These are phyloP conservation scores for Suillus alpinus DNA, from an alignment of 768 basidiomycete species.

Conservation along the genomic window DNA sequence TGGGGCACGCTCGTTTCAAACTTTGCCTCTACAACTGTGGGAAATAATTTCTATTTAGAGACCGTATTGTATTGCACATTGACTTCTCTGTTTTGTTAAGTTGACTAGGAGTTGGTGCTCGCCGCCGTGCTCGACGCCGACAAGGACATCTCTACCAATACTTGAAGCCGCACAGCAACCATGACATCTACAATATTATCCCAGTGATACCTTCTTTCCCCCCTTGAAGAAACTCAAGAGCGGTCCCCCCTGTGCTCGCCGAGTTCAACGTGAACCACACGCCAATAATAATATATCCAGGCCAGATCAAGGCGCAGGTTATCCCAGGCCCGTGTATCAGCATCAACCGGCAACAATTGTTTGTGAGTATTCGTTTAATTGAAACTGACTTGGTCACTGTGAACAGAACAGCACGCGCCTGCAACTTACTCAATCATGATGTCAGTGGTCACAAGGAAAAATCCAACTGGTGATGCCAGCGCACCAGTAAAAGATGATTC, in stretches of 20 bases:
- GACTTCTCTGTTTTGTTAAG: not conserved
- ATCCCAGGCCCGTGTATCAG: constrained; percentile 47
- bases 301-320: not conserved
- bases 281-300: constrained; percentile 72
- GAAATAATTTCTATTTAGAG: not conserved
- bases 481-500: constrained; percentile 79
- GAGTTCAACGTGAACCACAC: constrained; percentile 45
- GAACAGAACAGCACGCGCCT: constrained; percentile 79
- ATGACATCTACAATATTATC: constrained; percentile 22
- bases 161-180: constrained; percentile 12
- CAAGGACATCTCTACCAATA: constrained; percentile 12
- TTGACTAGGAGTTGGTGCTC: not conserved
- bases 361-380: constrained; percentile 55
- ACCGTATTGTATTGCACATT: not conserved
- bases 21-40: not conserved
- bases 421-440: constrained; percentile 52
- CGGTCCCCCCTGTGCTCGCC: constrained; percentile 33
- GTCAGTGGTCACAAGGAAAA: constrained; percentile 32
- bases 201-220: constrained; percentile 14
- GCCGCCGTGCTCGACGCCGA: constrained; percentile 20
- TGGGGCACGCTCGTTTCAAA: not conserved
- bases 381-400: constrained; percentile 39
- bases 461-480: constrained; percentile 57
- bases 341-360: constrained; percentile 73
- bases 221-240: not conserved